phyloP scores from a whole-genome alignment of 257 asterid species.

The Mitragyna speciosa region DNA sequence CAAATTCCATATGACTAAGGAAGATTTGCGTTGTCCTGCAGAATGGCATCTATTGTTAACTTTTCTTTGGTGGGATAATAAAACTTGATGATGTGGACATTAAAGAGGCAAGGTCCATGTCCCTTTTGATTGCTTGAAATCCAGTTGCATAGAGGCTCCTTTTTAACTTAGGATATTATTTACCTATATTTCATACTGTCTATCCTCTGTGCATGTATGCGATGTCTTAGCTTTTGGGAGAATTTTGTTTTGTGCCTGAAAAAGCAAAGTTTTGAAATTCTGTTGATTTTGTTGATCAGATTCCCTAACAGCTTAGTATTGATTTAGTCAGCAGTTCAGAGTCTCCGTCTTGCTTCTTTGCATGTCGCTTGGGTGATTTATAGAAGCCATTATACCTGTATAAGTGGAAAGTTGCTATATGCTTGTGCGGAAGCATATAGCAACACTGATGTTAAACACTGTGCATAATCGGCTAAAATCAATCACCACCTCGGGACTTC shows the following conservation, averaged over 20 bases:
- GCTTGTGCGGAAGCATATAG: too few species aligned
- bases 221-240: neutral
- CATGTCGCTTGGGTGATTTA: too few species aligned
- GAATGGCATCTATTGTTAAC: neutral
- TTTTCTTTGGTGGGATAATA: neutral
- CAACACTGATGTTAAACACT: too few species aligned
- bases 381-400: too few species aligned
- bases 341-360: neutral
- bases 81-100: neutral
- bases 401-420: too few species aligned
- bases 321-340: too few species aligned
- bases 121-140: too few species aligned
- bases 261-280: neutral
- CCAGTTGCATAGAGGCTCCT: too few species aligned
- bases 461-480: too few species aligned
- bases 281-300: too few species aligned
- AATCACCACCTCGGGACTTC: too few species aligned
- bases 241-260: neutral
- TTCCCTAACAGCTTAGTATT: too few species aligned
- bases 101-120: neutral
- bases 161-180: neutral
- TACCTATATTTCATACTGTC: neutral
- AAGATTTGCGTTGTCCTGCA: neutral
- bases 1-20: slow-evolving; percentile 78
- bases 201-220: neutral